Percentiles rank a stretch among this genome's conserved stretches.
phyloP scores from a whole-genome alignment of 495 filamentous ascomycete genomes.

The Pseudomonodictys pantanalensis region DNA sequence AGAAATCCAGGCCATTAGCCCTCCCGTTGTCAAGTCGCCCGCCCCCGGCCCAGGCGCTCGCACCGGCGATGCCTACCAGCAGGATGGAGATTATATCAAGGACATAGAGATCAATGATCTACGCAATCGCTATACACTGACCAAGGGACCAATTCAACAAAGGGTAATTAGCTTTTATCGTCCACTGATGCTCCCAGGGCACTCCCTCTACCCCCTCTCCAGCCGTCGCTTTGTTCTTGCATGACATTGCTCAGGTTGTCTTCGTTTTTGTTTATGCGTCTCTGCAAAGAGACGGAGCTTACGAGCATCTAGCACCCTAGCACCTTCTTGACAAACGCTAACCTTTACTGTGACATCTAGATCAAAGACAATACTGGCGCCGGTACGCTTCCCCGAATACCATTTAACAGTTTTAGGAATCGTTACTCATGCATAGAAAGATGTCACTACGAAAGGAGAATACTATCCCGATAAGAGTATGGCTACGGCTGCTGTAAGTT shows the following conservation, averaged over 20 bases:
- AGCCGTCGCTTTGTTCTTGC: background rate
- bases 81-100: slow-evolving; percentile 94
- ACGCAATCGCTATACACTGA: slow-evolving; percentile 95
- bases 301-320: slow-evolving; percentile 65
- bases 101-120: slow-evolving; percentile 98
- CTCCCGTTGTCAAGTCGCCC: slow-evolving; percentile 49
- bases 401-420: slow-evolving; percentile 29
- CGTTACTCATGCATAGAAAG: slow-evolving; percentile 69
- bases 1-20: slow-evolving; percentile 45
- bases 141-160: slow-evolving; percentile 96
- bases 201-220: slow-evolving; percentile 34
- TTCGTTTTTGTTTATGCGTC: slow-evolving; percentile 32
- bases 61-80: slow-evolving; percentile 85
- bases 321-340: slow-evolving; percentile 91
- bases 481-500: slow-evolving; percentile 84
- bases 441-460: slow-evolving; percentile 96
- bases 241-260: background rate
- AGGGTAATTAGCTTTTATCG: slow-evolving; percentile 86
- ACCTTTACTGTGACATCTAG: slow-evolving; percentile 91
- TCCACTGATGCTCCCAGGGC: slow-evolving; percentile 77
- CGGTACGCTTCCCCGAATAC: slow-evolving; percentile 75
- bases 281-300: slow-evolving; percentile 72
- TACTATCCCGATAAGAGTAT: slow-evolving; percentile 98
- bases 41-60: slow-evolving; percentile 51
- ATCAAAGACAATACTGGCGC: slow-evolving; percentile 99